Base-by-base conservation (phyloP, 805 yeast species). In the Grigorovia jiainica region DNA sequence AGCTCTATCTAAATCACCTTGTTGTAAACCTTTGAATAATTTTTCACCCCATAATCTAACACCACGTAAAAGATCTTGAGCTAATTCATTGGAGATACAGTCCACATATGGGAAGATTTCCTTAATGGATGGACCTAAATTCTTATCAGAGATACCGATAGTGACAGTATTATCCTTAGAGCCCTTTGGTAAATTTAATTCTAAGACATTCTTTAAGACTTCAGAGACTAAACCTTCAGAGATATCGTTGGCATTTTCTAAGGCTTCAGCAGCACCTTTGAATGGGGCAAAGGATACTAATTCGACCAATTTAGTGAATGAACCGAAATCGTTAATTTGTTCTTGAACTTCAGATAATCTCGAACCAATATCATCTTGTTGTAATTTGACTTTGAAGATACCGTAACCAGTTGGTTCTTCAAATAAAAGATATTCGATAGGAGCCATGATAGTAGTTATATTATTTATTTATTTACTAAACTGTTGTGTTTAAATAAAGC, bases 331-430 rank as follows among this genome's bases (percentile, higher is more conserved):
- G 53, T 74, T 79, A 47, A 87, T 75, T 46, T 95, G 89, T 53
- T 79, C 79, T 71, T 92, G 97, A 35, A 92, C 97, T 67, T 92
- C 98, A 65, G 82, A 82, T 67, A 85, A 73, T 62, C 94, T 79
- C 36, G 95, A 74, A 40, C 97, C 95, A 52, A 92, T 79, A 60
- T 85, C 87, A 69, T 92, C 98, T 63, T 90, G 95, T 68, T 87
- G 95, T 51, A 87, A 72, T 55, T 80, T 78, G 47, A 92, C 97
- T 67, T 90, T 85, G 79, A 90, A 92, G 60, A 92, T 74, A 52
- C 95, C 97, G 65, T 90, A 92, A 54, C 98, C 98, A 41, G 97
- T 87, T 47, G 98, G 95, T 73, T 92, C 97, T 73, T 92, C 98
- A 66, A 83, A 90, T 59, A 92, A 81, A 64, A 92, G 78, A 70